Evolutionary conservation across 495 filamentous ascomycete species (phyloP), one percentile per base, ranked within the genome.

Genomic region (Daldinia loculata): DNA sequence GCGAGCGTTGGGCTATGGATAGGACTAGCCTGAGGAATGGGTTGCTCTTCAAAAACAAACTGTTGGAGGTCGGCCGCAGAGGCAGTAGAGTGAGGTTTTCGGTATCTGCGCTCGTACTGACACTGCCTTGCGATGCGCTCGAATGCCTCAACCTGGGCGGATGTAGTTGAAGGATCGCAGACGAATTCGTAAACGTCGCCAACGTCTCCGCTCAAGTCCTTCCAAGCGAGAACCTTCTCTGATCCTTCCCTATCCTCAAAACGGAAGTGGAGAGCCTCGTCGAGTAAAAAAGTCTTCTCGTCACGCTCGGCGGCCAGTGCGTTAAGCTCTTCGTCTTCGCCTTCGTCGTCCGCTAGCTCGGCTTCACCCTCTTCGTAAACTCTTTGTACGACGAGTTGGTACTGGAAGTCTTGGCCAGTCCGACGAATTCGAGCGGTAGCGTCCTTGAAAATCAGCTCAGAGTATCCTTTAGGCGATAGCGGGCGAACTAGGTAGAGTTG

Each of bases 381-480:
- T 62, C 95, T 86, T 77, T 98, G 96, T 22, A 99, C 87, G 56
- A 98, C 95, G 38, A 99, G 90, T 77, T 98, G 95, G 77, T 98
- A 99, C 74, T 99, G 94, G 74, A 91, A 98, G 29, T 97, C 92
- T 78, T 96, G 93, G 2, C 91, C 93, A 8, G 96, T 98, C 24
- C 93, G 89, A 67, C 95, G 90, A 73, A 99, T 97, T 38, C 90
- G 90, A 24, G 94, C 93, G 32, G 90, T 93, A 34, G 93, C 90
- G 89, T 99, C 95, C 76, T 97, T 98, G 88, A 97, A 99, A 80
- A 99, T 97, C 73, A 98, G 92, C 79, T 99, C 96, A 0, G 93
- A 97, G 74, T 97, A 97, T 65, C 95, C 95, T 80, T 99, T 99
- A 32, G 94, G 92, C 1, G 95, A 99, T 30, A 93, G 85, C 5